phyloP scores from a whole-genome alignment of 2,329 filamentous ascomycete species.

The Trichoderma asperellum region DNA sequence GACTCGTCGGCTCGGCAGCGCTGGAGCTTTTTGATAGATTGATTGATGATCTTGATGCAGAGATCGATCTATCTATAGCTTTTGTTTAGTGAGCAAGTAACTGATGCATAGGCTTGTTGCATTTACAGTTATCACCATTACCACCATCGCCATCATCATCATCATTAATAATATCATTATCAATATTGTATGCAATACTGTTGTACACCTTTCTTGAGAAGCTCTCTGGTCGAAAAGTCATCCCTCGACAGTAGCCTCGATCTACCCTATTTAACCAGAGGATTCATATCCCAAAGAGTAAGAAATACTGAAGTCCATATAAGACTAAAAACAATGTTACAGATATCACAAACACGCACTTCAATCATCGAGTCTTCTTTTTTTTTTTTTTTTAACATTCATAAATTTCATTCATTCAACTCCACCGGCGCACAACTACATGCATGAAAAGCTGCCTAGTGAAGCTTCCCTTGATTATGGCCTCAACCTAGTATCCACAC shows the following conservation, averaged over 20 bases:
- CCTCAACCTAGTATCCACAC: conserved; percentile 42
- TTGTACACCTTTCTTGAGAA: background rate
- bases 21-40: background rate
- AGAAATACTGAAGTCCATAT: background rate
- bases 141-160: too few relatives aligned
- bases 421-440: conserved; percentile 49
- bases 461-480: conserved; percentile 46
- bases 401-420: conserved; percentile 46
- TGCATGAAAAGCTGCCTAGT: conserved; percentile 44
- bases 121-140: too few relatives aligned
- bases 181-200: background rate
- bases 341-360: background rate
- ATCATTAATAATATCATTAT: background rate
- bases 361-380: conserved; percentile 30
- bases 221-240: background rate
- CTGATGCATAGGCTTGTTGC: too few relatives aligned
- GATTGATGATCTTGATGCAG: background rate
- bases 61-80: background rate
- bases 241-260: background rate
- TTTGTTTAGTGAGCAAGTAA: background rate
- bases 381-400: conserved; percentile 36
- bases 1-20: background rate
- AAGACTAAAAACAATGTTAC: background rate
- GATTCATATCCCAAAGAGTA: background rate
- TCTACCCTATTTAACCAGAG: background rate